Conservation (phyloP, 192 early-diverging fungal species). For the Lunasporangiospora selenospora region DNA sequence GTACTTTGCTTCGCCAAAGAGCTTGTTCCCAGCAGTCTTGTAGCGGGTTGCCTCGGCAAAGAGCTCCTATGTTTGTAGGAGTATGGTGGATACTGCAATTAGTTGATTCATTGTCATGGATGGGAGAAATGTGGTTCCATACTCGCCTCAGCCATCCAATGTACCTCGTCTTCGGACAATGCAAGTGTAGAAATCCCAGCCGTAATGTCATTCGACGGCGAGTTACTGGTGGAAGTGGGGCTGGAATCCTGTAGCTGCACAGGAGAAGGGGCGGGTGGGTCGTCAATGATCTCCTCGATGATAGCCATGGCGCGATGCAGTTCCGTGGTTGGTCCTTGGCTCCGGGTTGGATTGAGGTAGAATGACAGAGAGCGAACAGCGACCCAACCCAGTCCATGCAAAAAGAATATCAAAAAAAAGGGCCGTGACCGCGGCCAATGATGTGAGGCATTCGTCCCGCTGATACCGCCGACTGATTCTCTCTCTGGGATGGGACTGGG, state of each 20-base stretch:
- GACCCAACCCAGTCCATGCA: too few relatives aligned
- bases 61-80: slow-evolving; percentile 46
- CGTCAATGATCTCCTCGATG: slow-evolving; percentile 52
- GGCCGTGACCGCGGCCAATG: too few relatives aligned
- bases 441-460: too few relatives aligned
- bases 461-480: too few relatives aligned
- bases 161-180: slow-evolving; percentile 47
- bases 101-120: too few relatives aligned
- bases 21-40: slow-evolving; percentile 55
- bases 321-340: not conserved
- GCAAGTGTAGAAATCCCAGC: slow-evolving; percentile 27
- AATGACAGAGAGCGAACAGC: too few relatives aligned
- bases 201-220: slow-evolving; percentile 45
- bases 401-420: too few relatives aligned
- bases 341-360: too few relatives aligned
- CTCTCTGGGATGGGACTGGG: too few relatives aligned
- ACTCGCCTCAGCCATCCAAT: not conserved
- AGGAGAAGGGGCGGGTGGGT: not conserved
- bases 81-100: too few relatives aligned
- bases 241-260: too few relatives aligned
- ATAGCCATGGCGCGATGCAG: slow-evolving; percentile 42
- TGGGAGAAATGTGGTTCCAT: not conserved
- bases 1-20: slow-evolving; percentile 53
- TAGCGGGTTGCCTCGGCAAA: slow-evolving; percentile 52
- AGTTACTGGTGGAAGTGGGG: too few relatives aligned